Conservation (phyloP, 495 filamentous ascomycete species). For the Aspergillus cavernicola region DNA sequence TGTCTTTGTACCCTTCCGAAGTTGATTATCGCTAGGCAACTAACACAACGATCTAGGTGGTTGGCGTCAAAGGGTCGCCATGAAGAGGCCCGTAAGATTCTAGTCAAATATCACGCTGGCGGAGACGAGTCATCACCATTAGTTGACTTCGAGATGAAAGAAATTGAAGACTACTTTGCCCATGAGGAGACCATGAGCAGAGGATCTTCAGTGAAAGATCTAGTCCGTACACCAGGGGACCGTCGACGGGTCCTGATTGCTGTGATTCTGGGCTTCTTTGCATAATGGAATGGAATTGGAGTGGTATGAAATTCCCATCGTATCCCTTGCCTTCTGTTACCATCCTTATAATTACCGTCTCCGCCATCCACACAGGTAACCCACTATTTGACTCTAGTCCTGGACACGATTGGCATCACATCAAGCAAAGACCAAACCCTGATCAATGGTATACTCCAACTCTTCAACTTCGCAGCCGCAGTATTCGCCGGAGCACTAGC, state of each 20-base stretch:
- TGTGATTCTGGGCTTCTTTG: constrained; percentile 34
- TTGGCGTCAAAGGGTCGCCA: background rate
- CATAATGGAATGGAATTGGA: constrained; percentile 62
- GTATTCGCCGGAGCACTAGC: constrained; percentile 12
- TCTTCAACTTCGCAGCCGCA: background rate
- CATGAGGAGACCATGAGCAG: background rate
- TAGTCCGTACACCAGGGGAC: constrained; percentile 65
- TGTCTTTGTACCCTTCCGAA: too few species aligned
- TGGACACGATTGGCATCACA: background rate
- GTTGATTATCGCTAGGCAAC: too few species aligned
- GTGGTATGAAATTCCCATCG: too few species aligned
- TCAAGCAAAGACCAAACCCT: background rate
- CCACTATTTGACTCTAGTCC: constrained; percentile 48
- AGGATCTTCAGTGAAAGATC: constrained; percentile 8
- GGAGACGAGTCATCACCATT: constrained; percentile 3
- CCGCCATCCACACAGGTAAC: constrained; percentile 61
- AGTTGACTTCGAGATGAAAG: constrained; percentile 14
- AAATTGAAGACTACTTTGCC: background rate
- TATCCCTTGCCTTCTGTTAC: too few species aligned
- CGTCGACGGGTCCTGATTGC: constrained; percentile 48
- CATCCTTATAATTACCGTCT: too few species aligned
- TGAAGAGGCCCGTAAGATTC: background rate
- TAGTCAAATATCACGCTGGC: constrained; percentile 21
- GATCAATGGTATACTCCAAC: background rate
- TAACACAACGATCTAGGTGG: too few species aligned